These are phyloP conservation scores for Falciphora oryzae DNA, from an alignment of 2,329 filamentous ascomycete genomes.

Conservation along the genomic window DNA sequence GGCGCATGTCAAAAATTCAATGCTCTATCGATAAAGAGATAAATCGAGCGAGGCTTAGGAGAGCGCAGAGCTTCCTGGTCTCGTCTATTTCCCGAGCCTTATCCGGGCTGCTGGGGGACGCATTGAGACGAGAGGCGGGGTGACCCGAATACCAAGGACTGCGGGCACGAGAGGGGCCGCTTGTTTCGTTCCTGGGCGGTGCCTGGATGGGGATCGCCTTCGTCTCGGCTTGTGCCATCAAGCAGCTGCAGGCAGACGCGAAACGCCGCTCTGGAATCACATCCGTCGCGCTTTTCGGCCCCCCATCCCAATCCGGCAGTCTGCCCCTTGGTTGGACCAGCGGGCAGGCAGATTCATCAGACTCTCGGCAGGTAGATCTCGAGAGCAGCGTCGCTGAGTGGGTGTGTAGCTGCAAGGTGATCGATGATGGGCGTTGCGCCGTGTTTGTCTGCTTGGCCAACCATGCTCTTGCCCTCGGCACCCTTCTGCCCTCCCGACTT, in stretches of 20 bases:
- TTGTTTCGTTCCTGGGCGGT: background rate
- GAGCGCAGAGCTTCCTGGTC: background rate
- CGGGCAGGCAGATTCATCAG: too few relatives aligned
- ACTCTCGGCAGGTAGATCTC: background rate
- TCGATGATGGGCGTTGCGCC: background rate
- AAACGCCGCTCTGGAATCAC: slow-evolving; percentile 1
- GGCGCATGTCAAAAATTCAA: background rate
- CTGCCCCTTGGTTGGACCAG: background rate
- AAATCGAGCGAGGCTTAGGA: background rate
- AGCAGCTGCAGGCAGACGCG: background rate
- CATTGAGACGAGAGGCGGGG: slow-evolving; percentile 1
- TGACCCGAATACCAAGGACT: background rate
- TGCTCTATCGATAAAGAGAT: background rate
- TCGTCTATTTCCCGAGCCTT: background rate
- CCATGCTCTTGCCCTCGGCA: background rate
- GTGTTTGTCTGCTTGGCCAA: background rate
- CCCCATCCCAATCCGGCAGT: background rate
- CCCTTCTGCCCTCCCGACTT: background rate
- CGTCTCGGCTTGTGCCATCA: background rate
- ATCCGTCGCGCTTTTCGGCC: background rate
- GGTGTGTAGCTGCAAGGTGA: background rate
- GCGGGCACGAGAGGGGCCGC: background rate
- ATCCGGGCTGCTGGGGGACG: background rate
- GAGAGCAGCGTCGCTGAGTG: background rate
- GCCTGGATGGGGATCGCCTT: background rate